These are phyloP conservation scores for Cercis canadensis DNA, from an alignment of 306 rosid species.

Conservation along the genomic window DNA sequence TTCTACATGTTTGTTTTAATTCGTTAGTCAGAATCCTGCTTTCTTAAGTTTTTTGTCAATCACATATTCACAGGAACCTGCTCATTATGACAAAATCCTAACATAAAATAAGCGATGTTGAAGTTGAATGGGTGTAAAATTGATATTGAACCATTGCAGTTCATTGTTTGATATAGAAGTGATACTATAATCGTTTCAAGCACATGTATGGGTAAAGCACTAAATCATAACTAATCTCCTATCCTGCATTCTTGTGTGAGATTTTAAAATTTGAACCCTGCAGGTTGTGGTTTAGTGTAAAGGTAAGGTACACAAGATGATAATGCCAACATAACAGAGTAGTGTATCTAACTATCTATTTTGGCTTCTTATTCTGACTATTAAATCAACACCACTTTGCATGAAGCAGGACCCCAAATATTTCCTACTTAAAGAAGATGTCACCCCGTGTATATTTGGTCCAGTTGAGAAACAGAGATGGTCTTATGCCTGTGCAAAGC, in stretches of 20 bases:
- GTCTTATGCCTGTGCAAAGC: conserved; percentile 95
- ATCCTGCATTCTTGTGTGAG: no score
- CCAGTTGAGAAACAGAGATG: conserved; percentile 83
- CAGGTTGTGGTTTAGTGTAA: no score
- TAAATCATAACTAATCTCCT: no score
- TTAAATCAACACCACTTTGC: not conserved
- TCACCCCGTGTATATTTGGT: conserved; percentile 82
- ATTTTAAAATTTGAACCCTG: no score
- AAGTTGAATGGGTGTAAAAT: not conserved
- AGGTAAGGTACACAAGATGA: no score
- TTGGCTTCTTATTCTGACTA: not conserved
- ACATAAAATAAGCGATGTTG: not conserved
- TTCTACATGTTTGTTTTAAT: not conserved
- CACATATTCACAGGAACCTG: not conserved
- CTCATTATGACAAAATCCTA: not conserved
- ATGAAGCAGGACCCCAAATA: conserved; percentile 73
- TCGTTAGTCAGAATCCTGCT: not conserved
- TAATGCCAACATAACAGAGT: no score
- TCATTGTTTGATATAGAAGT: no score
- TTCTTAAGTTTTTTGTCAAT: not conserved
- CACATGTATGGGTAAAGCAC: no score
- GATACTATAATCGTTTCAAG: not conserved
- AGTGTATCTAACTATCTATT: not conserved
- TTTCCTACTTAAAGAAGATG: conserved; percentile 72
- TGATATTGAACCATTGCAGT: no score